These are phyloP conservation scores for Quillaja saponaria DNA, from an alignment of 306 rosid genomes.

Conservation along the genomic window DNA sequence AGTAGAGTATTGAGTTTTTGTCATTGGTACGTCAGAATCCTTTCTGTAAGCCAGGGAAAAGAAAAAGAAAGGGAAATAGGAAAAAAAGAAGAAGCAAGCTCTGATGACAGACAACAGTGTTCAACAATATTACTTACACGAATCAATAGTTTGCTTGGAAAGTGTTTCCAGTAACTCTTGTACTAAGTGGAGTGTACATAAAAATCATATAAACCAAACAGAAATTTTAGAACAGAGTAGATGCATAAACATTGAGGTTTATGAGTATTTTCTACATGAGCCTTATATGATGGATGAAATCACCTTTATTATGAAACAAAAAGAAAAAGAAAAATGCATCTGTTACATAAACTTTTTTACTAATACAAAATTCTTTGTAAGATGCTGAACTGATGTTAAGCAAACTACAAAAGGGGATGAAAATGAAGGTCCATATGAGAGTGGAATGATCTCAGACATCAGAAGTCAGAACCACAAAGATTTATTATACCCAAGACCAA, in stretches of 20 bases:
- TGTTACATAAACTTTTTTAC: too few species aligned
- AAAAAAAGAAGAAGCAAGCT: constrained; percentile 16
- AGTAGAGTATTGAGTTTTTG: constrained; percentile 3
- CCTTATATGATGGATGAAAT: background rate
- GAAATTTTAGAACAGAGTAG: constrained; percentile 13
- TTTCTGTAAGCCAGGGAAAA: background rate
- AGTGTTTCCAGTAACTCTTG: constrained; percentile 77
- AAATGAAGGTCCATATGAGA: constrained; percentile 10
- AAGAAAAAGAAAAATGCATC: background rate
- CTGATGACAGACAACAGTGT: background rate
- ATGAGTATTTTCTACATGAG: background rate
- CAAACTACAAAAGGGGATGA: background rate
- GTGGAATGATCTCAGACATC: background rate
- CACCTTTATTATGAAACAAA: too few species aligned
- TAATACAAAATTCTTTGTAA: too few species aligned
- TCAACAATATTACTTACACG: constrained; percentile 60
- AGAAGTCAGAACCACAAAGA: constrained; percentile 26
- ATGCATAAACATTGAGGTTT: background rate
- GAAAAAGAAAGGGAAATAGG: constrained; percentile 6
- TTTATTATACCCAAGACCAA: constrained; percentile 70
- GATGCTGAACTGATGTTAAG: background rate
- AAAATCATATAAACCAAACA: constrained; percentile 38
- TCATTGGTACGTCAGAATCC: constrained; percentile 5
- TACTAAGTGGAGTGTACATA: constrained; percentile 80
- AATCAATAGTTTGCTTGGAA: constrained; percentile 71